Evolutionary conservation across 2,329 filamentous ascomycete genomes (phyloP).

Genomic region (Fonsecaea monophora): DNA sequence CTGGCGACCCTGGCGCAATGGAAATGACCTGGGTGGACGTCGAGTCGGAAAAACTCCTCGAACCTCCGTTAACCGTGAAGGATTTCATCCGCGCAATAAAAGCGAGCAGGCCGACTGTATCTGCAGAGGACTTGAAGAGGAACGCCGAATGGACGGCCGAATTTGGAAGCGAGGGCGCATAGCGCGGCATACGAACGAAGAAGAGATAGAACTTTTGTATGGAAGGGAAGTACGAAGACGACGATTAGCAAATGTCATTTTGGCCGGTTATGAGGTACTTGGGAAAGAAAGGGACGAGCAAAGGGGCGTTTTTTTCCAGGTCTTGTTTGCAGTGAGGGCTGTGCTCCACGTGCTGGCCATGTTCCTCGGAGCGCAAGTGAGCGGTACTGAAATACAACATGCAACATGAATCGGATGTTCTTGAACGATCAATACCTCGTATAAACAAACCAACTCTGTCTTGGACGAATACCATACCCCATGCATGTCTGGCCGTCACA

Average conservation of each 20-base stretch:
- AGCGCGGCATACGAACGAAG: not conserved
- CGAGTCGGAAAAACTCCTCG: conserved; percentile 80
- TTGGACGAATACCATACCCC: too few relatives aligned
- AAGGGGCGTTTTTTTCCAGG: conserved; percentile 9
- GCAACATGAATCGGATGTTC: not conserved
- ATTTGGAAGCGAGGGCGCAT: conserved; percentile 88
- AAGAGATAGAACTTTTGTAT: not conserved
- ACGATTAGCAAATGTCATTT: conserved; percentile 7
- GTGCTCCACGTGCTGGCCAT: not conserved
- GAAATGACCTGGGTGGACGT: conserved; percentile 96
- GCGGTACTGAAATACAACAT: not conserved
- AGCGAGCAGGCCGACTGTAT: conserved; percentile 86
- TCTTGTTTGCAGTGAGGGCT: not conserved
- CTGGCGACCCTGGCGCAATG: conserved; percentile 80
- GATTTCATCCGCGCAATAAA: conserved; percentile 95
- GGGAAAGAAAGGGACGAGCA: conserved; percentile 2
- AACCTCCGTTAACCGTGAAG: conserved; percentile 84
- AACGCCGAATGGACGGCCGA: conserved; percentile 95
- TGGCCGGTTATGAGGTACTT: not conserved
- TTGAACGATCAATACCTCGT: too few relatives aligned
- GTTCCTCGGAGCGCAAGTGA: not conserved
- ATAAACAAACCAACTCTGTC: too few relatives aligned
- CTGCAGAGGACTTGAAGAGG: conserved; percentile 78
- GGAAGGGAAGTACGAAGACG: not conserved
- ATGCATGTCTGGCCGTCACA: too few relatives aligned